Conservation (phyloP, 805 yeast genomes). For the Hagleromyces aurorensis region DNA sequence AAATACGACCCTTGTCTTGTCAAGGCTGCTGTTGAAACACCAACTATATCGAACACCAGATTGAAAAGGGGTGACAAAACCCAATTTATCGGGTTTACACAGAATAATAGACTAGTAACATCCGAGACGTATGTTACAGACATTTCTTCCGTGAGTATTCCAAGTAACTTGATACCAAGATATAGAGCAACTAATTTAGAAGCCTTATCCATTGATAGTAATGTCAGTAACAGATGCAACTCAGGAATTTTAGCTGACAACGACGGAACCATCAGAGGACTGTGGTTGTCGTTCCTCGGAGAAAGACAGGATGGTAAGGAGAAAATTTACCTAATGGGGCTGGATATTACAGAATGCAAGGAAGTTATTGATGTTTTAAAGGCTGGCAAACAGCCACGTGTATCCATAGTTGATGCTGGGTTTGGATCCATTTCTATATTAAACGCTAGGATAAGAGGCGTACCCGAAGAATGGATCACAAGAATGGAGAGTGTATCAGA, state of each 20-base stretch:
- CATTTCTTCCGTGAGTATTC: conserved; percentile 64
- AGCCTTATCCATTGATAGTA: conserved; percentile 66
- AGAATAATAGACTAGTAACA: conserved; percentile 57
- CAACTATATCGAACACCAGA: conserved; percentile 48
- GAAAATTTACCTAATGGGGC: conserved; percentile 60
- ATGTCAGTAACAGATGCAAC: conserved; percentile 61
- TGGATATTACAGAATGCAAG: conserved; percentile 62
- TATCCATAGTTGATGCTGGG: conserved; percentile 73
- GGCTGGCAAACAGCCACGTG: conserved; percentile 42
- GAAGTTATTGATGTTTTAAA: conserved; percentile 50
- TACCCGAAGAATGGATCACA: conserved; percentile 73
- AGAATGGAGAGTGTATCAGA: conserved; percentile 53
- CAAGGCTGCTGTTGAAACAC: conserved; percentile 61
- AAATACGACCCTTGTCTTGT: conserved; percentile 74
- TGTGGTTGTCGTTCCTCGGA: conserved; percentile 82
- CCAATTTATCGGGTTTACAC: conserved; percentile 75
- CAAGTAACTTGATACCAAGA: conserved; percentile 63
- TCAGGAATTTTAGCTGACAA: conserved; percentile 72
- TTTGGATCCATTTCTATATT: conserved; percentile 58
- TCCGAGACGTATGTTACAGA: conserved; percentile 73
- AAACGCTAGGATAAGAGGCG: conserved; percentile 81
- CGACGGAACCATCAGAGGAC: conserved; percentile 72
- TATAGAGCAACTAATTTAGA: conserved; percentile 82
- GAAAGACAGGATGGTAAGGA: conserved; percentile 59
- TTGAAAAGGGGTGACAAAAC: conserved; percentile 69